A percentile compares a stretch with the other conserved stretches of the same genome.
These are phyloP conservation scores for Rhizopus stolonifer DNA, from an alignment of 371 early-diverging fungal species.

Conservation along the genomic window DNA sequence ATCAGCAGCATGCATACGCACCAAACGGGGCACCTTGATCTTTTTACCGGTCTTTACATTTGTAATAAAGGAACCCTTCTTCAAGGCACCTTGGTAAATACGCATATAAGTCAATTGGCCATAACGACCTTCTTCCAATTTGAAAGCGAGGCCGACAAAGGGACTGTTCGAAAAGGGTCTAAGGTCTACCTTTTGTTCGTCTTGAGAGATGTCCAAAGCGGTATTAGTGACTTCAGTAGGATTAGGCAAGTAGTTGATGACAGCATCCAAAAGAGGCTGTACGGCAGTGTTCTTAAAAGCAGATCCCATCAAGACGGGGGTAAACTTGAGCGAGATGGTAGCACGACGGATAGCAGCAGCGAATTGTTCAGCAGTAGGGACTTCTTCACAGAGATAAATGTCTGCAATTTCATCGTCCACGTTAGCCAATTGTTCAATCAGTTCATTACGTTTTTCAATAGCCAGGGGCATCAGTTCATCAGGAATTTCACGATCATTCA, in stretches of 20 bases:
- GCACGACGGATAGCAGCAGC: slow-evolving; percentile 76
- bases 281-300: slow-evolving; percentile 87
- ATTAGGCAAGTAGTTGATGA: slow-evolving; percentile 73
- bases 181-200: slow-evolving; percentile 66
- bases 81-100: slow-evolving; percentile 93
- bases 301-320: slow-evolving; percentile 87
- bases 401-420: slow-evolving; percentile 89
- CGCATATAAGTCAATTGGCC: slow-evolving; percentile 97
- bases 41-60: slow-evolving; percentile 92
- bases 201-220: slow-evolving; percentile 71
- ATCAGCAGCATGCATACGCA: slow-evolving; percentile 97
- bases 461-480: slow-evolving; percentile 73
- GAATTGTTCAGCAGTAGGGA: slow-evolving; percentile 71
- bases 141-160: slow-evolving; percentile 91
- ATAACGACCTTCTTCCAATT: slow-evolving; percentile 93
- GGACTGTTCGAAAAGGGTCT: slow-evolving; percentile 63
- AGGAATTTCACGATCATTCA: slow-evolving; percentile 78
- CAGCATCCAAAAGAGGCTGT: slow-evolving; percentile 77
- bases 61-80: slow-evolving; percentile 83
- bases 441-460: slow-evolving; percentile 72
- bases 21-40: slow-evolving; percentile 94
- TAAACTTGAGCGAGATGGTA: slow-evolving; percentile 76
- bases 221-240: slow-evolving; percentile 76
- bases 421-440: slow-evolving; percentile 82
- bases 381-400: slow-evolving; percentile 75